Base-by-base conservation (phyloP, 2,329 filamentous ascomycete species). In the Mollisiaceae sp. region DNA sequence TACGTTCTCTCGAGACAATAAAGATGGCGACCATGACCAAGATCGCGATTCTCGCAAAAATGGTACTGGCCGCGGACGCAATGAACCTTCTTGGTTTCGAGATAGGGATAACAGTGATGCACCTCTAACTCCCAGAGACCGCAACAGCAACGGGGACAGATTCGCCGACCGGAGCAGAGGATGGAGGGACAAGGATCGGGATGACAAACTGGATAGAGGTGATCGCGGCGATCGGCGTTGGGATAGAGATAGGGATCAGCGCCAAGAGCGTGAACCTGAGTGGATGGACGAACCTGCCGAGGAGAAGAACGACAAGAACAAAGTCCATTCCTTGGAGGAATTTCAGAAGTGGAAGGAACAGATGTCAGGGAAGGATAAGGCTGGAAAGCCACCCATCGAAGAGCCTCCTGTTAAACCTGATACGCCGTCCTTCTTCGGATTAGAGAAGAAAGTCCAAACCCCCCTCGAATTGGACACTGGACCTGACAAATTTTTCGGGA, bases 341-440 rank as follows among this genome's bases (percentile, higher is more conserved):
- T 96, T 97, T 77, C 90, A 96, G 79, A 92, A 92, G 71, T 97
- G 94, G 88, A 97, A 97, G 84, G 92, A 96, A 72, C 86, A 85
- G 69, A 96, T 96, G 93, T 66, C 70, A 65, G 71, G 68, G 52
- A 74, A 74, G 60, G 72, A 75, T 50, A 75, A 71, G 47, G 63
- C 69, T 62, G 62, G 58, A 39, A 75, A 74, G 59, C 66, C 72
- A 14, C 66, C 75, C 41, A 71, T 73, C 12, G 78, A 80, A 32
- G 81, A 82, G 64, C 72, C 72, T 55, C 75, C 75, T 58, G 75
- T 76, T n/a, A 69, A 76, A 4, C 73, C 79, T 20, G 73, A 78
- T 54, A 65, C 78, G 20, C 73, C 75, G 18, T 70, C 70, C 20
- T 74, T 77, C 64, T 75, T 74, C 64, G 73, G 69, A 8, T 55